Evolutionary conservation across 1,284 basidiomycete genomes (phyloP).

Genomic region (Sporisorium sorghi): DNA sequence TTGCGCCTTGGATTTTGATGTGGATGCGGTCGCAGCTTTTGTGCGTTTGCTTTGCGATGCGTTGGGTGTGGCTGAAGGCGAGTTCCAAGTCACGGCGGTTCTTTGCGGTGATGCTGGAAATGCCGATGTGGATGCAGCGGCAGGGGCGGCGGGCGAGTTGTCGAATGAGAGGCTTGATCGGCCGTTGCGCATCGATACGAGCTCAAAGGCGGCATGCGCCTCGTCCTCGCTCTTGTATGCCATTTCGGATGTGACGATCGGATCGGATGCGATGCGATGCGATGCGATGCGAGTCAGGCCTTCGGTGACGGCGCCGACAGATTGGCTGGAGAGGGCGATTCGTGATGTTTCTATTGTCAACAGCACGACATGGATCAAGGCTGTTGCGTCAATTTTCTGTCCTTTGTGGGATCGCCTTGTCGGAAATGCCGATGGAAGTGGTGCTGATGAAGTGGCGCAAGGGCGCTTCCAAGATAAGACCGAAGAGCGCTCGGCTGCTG

Average conservation of each 20-base stretch:
- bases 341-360: not conserved
- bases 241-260: constrained; percentile 21
- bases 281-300: not conserved
- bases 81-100: not conserved
- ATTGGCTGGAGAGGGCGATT: not conserved
- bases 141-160: constrained; percentile 17
- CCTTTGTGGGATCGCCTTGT: not conserved
- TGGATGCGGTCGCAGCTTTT: constrained; percentile 15
- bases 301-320: not conserved
- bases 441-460: not conserved
- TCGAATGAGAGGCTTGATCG: constrained; percentile 33
- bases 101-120: constrained; percentile 10
- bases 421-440: too few species aligned
- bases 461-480: not conserved
- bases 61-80: constrained; percentile 9
- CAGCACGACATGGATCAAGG: not conserved
- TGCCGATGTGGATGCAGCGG: constrained; percentile 17
- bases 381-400: not conserved
- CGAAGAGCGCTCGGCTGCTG: not conserved
- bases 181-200: constrained; percentile 48
- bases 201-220: constrained; percentile 44
- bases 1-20: constrained; percentile 17
- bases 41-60: constrained; percentile 22
- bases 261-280: not conserved
- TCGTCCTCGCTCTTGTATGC: constrained; percentile 50